Conservation (phyloP, 2,329 filamentous ascomycete genomes). For the Acephala macrosclerotiorum region DNA sequence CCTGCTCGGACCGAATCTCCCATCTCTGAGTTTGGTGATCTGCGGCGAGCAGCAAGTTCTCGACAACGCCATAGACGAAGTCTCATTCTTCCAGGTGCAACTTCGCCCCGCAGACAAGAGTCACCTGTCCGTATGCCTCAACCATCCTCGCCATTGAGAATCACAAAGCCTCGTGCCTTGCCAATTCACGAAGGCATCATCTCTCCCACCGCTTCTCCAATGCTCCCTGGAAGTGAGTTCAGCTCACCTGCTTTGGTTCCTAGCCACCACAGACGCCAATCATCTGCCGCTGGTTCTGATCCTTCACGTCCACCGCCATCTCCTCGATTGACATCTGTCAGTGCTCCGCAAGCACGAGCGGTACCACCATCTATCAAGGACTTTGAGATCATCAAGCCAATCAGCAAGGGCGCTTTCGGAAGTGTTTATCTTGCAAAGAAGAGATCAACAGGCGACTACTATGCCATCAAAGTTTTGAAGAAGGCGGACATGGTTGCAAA, state of each 20-base stretch:
- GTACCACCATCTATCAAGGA: constrained; percentile 97
- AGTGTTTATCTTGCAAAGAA: constrained; percentile 99
- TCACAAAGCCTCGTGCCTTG: constrained; percentile 77
- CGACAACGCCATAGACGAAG: constrained; percentile 87
- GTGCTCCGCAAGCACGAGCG: constrained; percentile 82
- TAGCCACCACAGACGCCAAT: constrained; percentile 85
- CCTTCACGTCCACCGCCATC: constrained; percentile 76
- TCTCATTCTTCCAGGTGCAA: constrained; percentile 79
- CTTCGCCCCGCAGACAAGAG: constrained; percentile 84
- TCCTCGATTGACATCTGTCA: constrained; percentile 79
- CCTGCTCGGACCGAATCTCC: constrained; percentile 86
- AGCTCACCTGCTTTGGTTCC: constrained; percentile 73
- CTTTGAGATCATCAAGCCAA: constrained; percentile 99
- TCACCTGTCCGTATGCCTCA: constrained; percentile 81
- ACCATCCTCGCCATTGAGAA: constrained; percentile 86
- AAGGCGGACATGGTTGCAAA: constrained; percentile 99
- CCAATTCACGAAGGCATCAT: constrained; percentile 70
- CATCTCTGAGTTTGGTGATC: constrained; percentile 80
- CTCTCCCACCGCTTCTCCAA: constrained; percentile 90
- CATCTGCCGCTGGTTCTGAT: constrained; percentile 83
- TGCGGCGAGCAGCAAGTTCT: constrained; percentile 79
- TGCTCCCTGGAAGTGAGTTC: constrained; percentile 83
- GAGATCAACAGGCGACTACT: constrained; percentile 98
- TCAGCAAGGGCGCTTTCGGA: constrained; percentile 97
- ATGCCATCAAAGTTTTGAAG: constrained; percentile 97